phyloP scores from a whole-genome alignment of 768 basidiomycete genomes.

The Chalciporus pseudorubinellus region DNA sequence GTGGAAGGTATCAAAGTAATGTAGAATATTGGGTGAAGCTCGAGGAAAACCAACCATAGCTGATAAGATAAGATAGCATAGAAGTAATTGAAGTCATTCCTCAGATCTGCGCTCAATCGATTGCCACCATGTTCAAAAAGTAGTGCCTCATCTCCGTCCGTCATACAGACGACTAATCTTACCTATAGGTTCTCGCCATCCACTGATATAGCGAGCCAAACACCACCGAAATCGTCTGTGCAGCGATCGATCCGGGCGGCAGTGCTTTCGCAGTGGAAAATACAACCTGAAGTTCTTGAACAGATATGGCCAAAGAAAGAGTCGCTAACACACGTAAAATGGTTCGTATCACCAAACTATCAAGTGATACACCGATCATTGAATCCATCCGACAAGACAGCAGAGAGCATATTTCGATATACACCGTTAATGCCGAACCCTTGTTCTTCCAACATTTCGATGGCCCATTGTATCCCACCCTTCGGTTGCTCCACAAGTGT shows the following conservation, averaged over 20 bases:
- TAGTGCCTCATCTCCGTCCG: slow-evolving; percentile 26
- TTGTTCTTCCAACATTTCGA: slow-evolving; percentile 97
- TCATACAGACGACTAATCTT: slow-evolving; percentile 9
- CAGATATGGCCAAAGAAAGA: slow-evolving; percentile 99
- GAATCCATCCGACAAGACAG: slow-evolving; percentile 44
- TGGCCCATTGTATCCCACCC: slow-evolving; percentile 86
- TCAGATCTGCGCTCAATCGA: not conserved
- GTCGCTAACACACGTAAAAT: slow-evolving; percentile 87
- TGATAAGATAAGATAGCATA: slow-evolving; percentile 12
- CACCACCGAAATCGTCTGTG: slow-evolving; percentile 89
- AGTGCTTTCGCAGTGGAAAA: slow-evolving; percentile 80
- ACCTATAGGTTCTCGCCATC: slow-evolving; percentile 60
- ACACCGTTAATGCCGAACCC: slow-evolving; percentile 82
- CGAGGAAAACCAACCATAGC: not conserved
- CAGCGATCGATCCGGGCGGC: slow-evolving; percentile 83
- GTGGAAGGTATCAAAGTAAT: slow-evolving; percentile 31
- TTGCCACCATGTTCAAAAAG: slow-evolving; percentile 74
- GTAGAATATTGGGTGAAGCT: slow-evolving; percentile 23
- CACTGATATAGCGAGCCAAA: slow-evolving; percentile 85
- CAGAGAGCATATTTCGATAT: slow-evolving; percentile 94
- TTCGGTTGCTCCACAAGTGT: slow-evolving; percentile 93
- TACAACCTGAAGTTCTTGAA: slow-evolving; percentile 79
- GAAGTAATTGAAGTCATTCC: not conserved
- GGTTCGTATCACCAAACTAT: slow-evolving; percentile 49
- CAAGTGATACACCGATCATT: slow-evolving; percentile 10